These are phyloP conservation scores for Cephaloascus fragrans DNA, from an alignment of 805 yeast genomes.

Conservation along the genomic window DNA sequence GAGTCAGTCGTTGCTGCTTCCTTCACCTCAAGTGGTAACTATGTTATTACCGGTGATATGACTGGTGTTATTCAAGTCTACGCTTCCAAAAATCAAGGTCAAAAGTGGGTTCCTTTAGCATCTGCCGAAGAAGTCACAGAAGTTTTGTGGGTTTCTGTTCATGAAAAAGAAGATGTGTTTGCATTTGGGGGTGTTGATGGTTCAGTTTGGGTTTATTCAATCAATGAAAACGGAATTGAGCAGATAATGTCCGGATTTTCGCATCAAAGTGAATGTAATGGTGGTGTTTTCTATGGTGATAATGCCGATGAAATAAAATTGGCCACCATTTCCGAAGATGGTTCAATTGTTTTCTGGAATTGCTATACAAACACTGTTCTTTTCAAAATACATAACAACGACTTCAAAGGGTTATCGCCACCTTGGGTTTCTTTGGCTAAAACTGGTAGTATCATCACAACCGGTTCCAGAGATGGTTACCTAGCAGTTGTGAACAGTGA, in stretches of 20 bases:
- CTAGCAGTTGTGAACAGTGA: conserved; percentile 70
- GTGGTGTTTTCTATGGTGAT: conserved; percentile 62
- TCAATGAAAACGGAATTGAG: conserved; percentile 53
- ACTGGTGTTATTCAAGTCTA: conserved; percentile 74
- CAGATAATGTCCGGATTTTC: conserved; percentile 72
- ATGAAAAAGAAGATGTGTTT: conserved; percentile 71
- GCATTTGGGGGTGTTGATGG: conserved; percentile 94
- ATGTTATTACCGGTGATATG: conserved; percentile 89
- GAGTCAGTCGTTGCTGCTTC: conserved; percentile 84
- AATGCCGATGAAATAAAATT: conserved; percentile 51
- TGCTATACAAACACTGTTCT: conserved; percentile 65
- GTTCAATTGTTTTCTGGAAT: conserved; percentile 82
- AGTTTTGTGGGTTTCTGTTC: conserved; percentile 72
- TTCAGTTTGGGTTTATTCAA: conserved; percentile 85
- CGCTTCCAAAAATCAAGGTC: conserved; percentile 66
- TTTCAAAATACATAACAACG: conserved; percentile 56
- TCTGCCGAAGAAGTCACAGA: conserved; percentile 85
- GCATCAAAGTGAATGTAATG: conserved; percentile 74
- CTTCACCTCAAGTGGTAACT: conserved; percentile 76
- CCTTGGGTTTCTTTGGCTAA: conserved; percentile 82
- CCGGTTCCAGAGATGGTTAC: conserved; percentile 84
- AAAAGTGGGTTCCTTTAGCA: conserved; percentile 66
- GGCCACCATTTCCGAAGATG: conserved; percentile 77
- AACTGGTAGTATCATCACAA: conserved; percentile 48
- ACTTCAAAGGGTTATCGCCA: conserved; percentile 64